These are phyloP conservation scores for Diversispora epigaea DNA, from an alignment of 192 early-diverging fungal genomes.

Conservation along the genomic window DNA sequence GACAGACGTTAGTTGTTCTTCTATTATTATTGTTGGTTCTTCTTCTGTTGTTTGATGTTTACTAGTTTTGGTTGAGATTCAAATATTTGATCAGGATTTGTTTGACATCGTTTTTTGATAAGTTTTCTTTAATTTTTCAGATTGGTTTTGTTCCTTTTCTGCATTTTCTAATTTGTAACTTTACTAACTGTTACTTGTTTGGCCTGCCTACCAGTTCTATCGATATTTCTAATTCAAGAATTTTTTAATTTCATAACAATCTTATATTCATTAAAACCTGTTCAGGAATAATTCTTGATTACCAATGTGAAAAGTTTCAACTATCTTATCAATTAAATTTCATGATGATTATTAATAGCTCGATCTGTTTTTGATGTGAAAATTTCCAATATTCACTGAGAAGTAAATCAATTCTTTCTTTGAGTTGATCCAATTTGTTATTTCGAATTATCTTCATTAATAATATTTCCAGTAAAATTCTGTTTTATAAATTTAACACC, in stretches of 20 bases:
- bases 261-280: not conserved
- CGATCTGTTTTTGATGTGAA: not conserved
- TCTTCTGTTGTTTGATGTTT: not conserved
- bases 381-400: not conserved
- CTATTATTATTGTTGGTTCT: not conserved
- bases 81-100: too few relatives aligned
- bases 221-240: not conserved
- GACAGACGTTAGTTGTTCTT: not conserved
- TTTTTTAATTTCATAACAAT: not conserved
- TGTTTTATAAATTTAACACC: slow-evolving; percentile 8
- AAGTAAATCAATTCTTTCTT: not conserved
- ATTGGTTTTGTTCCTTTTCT: too few relatives aligned
- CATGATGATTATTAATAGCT: not conserved
- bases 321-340: not conserved
- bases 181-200: not conserved
- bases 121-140: not conserved
- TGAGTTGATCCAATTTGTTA: not conserved
- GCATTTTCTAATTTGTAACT: not conserved
- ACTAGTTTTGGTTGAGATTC: not conserved
- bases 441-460: slow-evolving; percentile 5
- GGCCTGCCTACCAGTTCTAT: not conserved
- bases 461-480: not conserved
- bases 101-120: not conserved
- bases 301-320: not conserved
- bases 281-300: not conserved